Base-by-base conservation (phyloP, 768 basidiomycete species). In the Leccinum ochraceum region DNA sequence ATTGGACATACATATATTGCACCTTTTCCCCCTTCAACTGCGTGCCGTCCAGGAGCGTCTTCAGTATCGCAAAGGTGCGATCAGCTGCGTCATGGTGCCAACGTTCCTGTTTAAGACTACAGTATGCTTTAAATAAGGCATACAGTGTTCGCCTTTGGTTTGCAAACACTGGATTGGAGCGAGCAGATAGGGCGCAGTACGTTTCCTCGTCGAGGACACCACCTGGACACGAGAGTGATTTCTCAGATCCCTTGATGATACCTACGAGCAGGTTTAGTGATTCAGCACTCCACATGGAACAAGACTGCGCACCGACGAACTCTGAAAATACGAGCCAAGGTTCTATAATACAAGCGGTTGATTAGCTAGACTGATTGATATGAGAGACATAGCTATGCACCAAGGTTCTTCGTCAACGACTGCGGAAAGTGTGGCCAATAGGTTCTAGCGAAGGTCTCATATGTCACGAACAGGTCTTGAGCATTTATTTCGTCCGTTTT, bases 221-320 rank as follows among this genome's bases (percentile, higher is more conserved):
- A 3, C 69, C 63, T 2, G 66, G 67, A 55, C 65, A 72, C 0
- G 58, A 57, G 8, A 84, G 58, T 0, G 86, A 75, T 52, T 75
- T 73, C 67, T 89, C 87, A 0, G 88, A 88, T n/a, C 89, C 89
- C 66, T 84, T 81, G 62, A 91, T 85, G 6, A 87, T 81, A 32
- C 88, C 88, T 69, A 20, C 26, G 22, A 46, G 32, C 26, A 14
- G 46, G 34, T 52, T 52, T 9, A 49, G 30, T 46, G 14, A 39
- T 39, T 57, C 8, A 5, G 28, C 17, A 55, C 8, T 20, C 22
- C 30, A 16, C 9, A 17, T n/a, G 28, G 2, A 44, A 11, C 14
- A 30, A 36, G 36, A 37, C 10, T 9, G 66, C 75, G n/a, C 56
- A 83, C 88, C 88, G 60, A 90, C 79, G 26, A 90, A 72, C 66